phyloP scores from a whole-genome alignment of 495 filamentous ascomycete genomes.

The Cercophora scortea region DNA sequence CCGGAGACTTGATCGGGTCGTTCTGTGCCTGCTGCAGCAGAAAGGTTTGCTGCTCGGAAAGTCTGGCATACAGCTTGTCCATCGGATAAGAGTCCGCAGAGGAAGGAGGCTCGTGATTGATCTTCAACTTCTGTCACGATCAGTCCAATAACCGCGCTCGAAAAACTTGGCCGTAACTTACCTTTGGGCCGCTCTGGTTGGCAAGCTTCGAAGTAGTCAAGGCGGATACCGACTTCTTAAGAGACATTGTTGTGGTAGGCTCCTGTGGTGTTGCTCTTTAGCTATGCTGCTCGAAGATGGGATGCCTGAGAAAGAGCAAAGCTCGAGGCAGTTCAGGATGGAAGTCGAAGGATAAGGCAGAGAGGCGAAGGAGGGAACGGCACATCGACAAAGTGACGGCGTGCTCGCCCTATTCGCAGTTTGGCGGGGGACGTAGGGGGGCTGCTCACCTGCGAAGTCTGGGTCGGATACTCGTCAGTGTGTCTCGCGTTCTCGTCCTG shows the following conservation, averaged over 20 bases:
- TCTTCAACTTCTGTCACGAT: conserved; percentile 43
- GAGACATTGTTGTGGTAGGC: conserved; percentile 3
- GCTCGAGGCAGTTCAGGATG: not conserved
- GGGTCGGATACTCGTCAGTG: conserved; percentile 9
- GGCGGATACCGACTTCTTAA: conserved; percentile 35
- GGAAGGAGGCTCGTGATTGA: conserved; percentile 31
- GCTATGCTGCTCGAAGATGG: not conserved
- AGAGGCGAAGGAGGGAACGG: not conserved
- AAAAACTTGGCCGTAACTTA: conserved; percentile 6
- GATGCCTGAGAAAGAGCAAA: not conserved
- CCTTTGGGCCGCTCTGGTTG: conserved; percentile 41
- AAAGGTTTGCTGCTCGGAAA: conserved; percentile 58
- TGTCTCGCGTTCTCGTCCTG: conserved; percentile 38
- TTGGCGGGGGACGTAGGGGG: not conserved
- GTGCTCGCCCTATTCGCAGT: not conserved
- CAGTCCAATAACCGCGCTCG: conserved; percentile 6
- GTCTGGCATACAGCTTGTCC: conserved; percentile 57
- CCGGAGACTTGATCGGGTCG: conserved; percentile 34
- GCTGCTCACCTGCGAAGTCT: conserved; percentile 7
- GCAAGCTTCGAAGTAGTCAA: conserved; percentile 41
- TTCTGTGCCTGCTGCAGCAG: conserved; percentile 38
- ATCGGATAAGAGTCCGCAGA: conserved; percentile 34
- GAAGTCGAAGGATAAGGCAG: not conserved
- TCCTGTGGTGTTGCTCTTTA: conserved; percentile 3
- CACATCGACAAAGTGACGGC: no score